Conservation (phyloP, 225 moss, liverwort and hornwort genomes). For the Thuidium tamariscinum region DNA sequence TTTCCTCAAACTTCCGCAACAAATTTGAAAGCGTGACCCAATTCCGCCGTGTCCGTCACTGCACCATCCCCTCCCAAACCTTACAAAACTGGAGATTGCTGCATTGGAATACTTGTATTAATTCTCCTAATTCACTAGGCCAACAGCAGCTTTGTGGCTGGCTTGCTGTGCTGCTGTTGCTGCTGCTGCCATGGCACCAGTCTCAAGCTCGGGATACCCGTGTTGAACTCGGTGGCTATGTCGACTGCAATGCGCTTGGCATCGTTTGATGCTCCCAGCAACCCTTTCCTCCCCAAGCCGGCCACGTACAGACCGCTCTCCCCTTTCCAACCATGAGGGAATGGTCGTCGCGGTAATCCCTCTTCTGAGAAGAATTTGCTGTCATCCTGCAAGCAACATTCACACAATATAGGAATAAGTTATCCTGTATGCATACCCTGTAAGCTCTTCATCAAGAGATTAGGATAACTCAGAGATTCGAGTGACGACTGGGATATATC, state of each 20-base stretch:
- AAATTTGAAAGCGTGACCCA: not conserved
- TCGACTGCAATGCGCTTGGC: slow-evolving; percentile 47
- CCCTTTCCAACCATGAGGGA: slow-evolving; percentile 65
- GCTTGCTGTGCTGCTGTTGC: not conserved
- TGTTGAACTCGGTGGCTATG: not conserved
- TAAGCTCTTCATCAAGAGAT: not conserved
- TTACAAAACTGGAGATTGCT: slow-evolving; percentile 20
- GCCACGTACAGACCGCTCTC: slow-evolving; percentile 57
- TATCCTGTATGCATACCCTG: not conserved
- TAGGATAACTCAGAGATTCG: not conserved
- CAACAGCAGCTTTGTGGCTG: not conserved
- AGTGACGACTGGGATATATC: not conserved
- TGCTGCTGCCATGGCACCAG: slow-evolving; percentile 11
- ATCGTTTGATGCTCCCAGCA: slow-evolving; percentile 59
- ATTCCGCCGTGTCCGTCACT: slow-evolving; percentile 4
- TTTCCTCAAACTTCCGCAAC: not conserved
- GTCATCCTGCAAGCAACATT: not conserved
- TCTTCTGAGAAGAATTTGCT: slow-evolving; percentile 25
- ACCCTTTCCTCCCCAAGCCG: slow-evolving; percentile 57
- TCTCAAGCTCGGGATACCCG: slow-evolving; percentile 15
- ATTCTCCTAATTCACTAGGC: not conserved
- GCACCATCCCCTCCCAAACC: slow-evolving; percentile 3
- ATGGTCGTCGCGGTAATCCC: slow-evolving; percentile 30
- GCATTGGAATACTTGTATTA: not conserved
- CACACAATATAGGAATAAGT: not conserved